phyloP scores from a whole-genome alignment of 352 stramenopile species.

The Pythium periplocum region DNA sequence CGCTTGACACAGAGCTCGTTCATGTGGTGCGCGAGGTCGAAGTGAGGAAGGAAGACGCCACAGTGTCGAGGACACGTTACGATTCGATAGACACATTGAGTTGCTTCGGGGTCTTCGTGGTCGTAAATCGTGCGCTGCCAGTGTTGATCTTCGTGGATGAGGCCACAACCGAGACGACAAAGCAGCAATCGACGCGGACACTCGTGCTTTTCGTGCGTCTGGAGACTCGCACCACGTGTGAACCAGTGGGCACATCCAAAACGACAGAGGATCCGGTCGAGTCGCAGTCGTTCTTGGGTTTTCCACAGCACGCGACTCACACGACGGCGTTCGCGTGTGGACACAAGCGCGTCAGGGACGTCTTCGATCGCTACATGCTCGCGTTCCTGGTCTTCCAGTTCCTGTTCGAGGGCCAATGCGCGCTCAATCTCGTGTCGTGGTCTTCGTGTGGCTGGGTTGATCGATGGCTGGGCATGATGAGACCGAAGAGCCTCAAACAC shows the following conservation, averaged over 20 bases:
- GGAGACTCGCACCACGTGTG: conserved; percentile 28
- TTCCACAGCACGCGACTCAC: conserved; percentile 50
- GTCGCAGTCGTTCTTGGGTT: conserved; percentile 29
- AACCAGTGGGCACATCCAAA: conserved; percentile 63
- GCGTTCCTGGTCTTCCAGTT: conserved; percentile 45
- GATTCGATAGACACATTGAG: conserved; percentile 46
- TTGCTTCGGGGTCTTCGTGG: conserved; percentile 41
- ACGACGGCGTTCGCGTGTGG: conserved; percentile 37
- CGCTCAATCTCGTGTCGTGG: conserved; percentile 39
- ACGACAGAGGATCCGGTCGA: conserved; percentile 35
- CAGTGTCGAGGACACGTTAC: conserved; percentile 58
- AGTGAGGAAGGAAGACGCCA: conserved; percentile 54
- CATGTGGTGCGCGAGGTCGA: conserved; percentile 46
- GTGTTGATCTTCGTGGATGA: conserved; percentile 34
- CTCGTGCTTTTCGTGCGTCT: conserved; percentile 49
- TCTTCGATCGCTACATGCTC: conserved; percentile 51
- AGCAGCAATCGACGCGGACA: conserved; percentile 54
- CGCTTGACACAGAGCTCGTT: conserved; percentile 48
- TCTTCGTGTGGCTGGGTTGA: conserved; percentile 22
- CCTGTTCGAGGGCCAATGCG: conserved; percentile 23
- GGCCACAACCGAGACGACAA: conserved; percentile 58
- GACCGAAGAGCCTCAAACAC: conserved; percentile 37
- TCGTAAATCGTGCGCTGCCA: conserved; percentile 48
- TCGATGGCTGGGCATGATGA: conserved; percentile 35
- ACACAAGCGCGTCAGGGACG: conserved; percentile 20